phyloP scores from a whole-genome alignment of 2,329 filamentous ascomycete genomes.

The Sporothrix pseudoabietina region DNA sequence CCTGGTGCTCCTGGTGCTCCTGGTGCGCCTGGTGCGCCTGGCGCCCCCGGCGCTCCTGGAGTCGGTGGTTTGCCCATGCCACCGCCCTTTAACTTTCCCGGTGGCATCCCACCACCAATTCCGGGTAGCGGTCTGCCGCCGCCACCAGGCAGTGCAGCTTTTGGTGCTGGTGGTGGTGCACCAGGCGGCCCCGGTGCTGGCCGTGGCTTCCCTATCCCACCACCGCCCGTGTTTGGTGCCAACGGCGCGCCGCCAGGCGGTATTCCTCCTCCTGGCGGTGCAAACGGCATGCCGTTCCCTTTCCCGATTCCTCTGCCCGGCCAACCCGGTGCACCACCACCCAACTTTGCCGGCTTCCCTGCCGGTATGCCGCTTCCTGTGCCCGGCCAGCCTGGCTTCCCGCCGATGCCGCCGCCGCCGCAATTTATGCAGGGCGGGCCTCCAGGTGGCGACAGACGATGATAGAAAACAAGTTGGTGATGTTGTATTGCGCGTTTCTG shows the following conservation, averaged over 20 bases:
- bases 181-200: conserved; percentile 19
- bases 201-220: conserved; percentile 44
- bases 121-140: conserved; percentile 36
- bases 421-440: conserved; percentile 39
- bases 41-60: conserved; percentile 60
- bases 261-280: neutral
- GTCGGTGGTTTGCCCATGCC: conserved; percentile 44
- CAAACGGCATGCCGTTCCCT: conserved; percentile 10
- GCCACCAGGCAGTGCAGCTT: conserved; percentile 30
- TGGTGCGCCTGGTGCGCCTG: conserved; percentile 42
- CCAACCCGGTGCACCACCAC: conserved; percentile 12
- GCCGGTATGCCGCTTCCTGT: conserved; percentile 48
- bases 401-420: conserved; percentile 45
- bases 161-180: conserved; percentile 16
- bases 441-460: conserved; percentile 40
- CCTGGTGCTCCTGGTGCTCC: conserved; percentile 1
- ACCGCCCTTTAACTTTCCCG: conserved; percentile 45
- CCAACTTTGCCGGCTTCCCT: conserved; percentile 41
- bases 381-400: conserved; percentile 42
- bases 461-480: conserved; percentile 22
- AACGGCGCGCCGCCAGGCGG: conserved; percentile 28
- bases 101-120: conserved; percentile 39
- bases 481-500: neutral
- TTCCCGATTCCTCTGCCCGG: conserved; percentile 22
- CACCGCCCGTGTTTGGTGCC: conserved; percentile 49